Evolutionary conservation across 495 filamentous ascomycete species (phyloP).

Genomic region (Glarea lozoyensis): DNA sequence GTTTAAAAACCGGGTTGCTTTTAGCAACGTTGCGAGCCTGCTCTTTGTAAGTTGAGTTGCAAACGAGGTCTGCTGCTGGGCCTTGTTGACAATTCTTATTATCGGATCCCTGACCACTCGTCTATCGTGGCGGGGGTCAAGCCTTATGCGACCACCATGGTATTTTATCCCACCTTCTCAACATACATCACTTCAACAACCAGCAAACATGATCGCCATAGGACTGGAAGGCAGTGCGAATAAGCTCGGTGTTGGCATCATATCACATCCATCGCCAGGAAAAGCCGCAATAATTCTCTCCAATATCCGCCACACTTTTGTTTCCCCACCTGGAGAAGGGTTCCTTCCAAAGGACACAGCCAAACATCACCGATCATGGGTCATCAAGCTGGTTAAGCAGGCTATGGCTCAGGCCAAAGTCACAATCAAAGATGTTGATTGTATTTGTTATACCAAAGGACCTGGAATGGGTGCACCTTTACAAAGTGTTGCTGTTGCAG

Average conservation of each 20-base stretch:
- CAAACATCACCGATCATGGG: conserved; percentile 78
- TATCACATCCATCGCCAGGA: conserved; percentile 59
- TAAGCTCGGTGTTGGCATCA: conserved; percentile 91
- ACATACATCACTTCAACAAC: neutral
- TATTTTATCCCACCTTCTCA: conserved; percentile 4
- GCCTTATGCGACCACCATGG: too few relatives aligned
- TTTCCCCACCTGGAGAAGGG: conserved; percentile 83
- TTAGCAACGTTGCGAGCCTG: too few relatives aligned
- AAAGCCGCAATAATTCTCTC: conserved; percentile 68
- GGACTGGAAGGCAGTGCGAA: conserved; percentile 97
- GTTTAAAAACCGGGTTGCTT: too few relatives aligned
- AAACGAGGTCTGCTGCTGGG: too few relatives aligned
- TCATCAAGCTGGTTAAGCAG: conserved; percentile 68
- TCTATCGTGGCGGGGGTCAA: too few relatives aligned
- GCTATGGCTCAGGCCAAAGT: conserved; percentile 64
- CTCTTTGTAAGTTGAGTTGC: too few relatives aligned
- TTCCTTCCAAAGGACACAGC: conserved; percentile 97
- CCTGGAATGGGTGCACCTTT: conserved; percentile 96
- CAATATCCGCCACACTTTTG: conserved; percentile 90
- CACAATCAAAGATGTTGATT: conserved; percentile 58
- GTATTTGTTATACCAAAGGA: conserved; percentile 91
- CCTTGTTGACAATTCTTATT: too few relatives aligned
- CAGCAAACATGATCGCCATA: conserved; percentile 52
- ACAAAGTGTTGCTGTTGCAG: conserved; percentile 79
- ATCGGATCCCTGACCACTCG: too few relatives aligned